Evolutionary conservation across 208 protist species (phyloP), one percentile per base, ranked within the genome.

Genomic region (Kentomonas sorsogonicus): DNA sequence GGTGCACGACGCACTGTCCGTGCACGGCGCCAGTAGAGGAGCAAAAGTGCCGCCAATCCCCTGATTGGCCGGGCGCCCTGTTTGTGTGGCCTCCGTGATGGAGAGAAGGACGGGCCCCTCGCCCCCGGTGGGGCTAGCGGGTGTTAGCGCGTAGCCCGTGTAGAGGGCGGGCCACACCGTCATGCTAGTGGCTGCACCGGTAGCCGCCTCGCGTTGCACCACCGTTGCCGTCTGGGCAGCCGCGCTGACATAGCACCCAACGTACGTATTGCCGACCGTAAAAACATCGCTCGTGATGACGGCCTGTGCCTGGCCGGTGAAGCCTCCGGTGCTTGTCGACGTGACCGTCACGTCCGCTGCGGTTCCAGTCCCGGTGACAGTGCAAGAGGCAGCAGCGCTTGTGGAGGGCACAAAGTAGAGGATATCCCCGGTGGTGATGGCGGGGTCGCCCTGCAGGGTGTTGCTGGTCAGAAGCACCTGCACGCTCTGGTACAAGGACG

Each of bases 401-500:
- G 36, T 39, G 34, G 55, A 54, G 18, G 53, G 18, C 27, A 89
- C 56, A 55, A 93, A 86, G 58, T 83, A 89, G 48, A 95, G 55
- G 4, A 57, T 41, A 66, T 93, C 85, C 9, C 74, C 73, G 0
- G 53, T 72, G 33, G 55, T 59, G 59, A 95, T 86, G 20, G 40
- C 56, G 15, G 78, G 77, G 27, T 91, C 85, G 1, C 58, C 62
- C 13, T 56, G 44, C 26, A 84, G 53, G n/a, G 69, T 60, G 62
- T 85, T 90, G 23, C 83, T 86, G 31, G 54, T 50, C 43, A 95
- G 71, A 20, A 44, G 64, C 2, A 95, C 1, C 40, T 79, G 66
- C 9, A 86, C 63, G 0, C 79, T 80, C 58, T 93, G 86, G 61
- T 91, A 91, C n/a, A 95, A 45, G 3, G 86, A 91, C 2, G 88